phyloP scores from a whole-genome alignment of 2,329 filamentous ascomycete genomes.

The Alternaria solani region DNA sequence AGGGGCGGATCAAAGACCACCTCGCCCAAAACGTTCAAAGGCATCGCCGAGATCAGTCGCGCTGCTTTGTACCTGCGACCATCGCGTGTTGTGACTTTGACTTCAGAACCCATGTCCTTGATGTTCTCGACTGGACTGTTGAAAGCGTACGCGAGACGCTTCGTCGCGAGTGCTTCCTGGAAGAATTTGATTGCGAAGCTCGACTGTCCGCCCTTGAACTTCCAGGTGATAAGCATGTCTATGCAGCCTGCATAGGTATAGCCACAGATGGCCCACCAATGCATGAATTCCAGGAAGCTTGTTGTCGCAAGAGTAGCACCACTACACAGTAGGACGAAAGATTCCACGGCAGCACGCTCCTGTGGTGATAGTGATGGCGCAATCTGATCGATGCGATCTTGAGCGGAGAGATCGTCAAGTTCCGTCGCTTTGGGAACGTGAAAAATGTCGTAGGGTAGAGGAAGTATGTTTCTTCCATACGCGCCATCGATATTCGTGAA shows the following conservation, averaged over 20 bases:
- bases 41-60: constrained; percentile 55
- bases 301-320: constrained; percentile 55
- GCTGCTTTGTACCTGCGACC: constrained; percentile 36
- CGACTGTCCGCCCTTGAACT: constrained; percentile 53
- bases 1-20: constrained; percentile 55
- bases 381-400: constrained; percentile 56
- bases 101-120: constrained; percentile 34
- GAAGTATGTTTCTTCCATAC: constrained; percentile 50
- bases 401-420: constrained; percentile 41
- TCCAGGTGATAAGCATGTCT: constrained; percentile 52
- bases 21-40: constrained; percentile 55
- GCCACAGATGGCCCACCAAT: constrained; percentile 52
- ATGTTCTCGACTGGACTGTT: constrained; percentile 50
- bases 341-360: constrained; percentile 54
- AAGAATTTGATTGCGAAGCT: constrained; percentile 58
- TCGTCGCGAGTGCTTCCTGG: constrained; percentile 52
- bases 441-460: constrained; percentile 52
- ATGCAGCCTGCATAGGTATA: constrained; percentile 49
- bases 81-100: constrained; percentile 47
- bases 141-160: constrained; percentile 55
- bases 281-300: constrained; percentile 59
- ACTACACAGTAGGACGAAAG: constrained; percentile 55
- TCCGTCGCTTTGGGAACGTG: constrained; percentile 13
- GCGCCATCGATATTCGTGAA: constrained; percentile 59
- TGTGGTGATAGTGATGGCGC: constrained; percentile 50